Base-by-base conservation (phyloP, 2,329 filamentous ascomycete genomes). In the Phialophora chinensis region DNA sequence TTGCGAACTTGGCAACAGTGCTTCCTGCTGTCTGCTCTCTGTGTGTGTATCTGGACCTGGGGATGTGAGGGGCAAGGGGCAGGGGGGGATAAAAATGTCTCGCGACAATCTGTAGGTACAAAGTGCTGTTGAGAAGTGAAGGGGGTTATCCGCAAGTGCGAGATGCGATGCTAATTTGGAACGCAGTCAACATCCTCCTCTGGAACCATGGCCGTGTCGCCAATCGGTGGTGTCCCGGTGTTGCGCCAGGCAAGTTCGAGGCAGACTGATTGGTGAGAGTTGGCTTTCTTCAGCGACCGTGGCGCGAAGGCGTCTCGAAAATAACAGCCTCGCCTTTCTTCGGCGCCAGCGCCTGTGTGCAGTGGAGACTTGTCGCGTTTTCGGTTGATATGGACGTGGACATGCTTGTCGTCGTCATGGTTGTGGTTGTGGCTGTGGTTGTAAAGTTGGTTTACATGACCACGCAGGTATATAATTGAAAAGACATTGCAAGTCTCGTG, bases 221-320 rank as follows among this genome's bases (percentile, higher is more conserved):
- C 31, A 25, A 27, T 7, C 23, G 23, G n/a, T 14, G 8, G 35
- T 12, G 14, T 17, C 35, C 38, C 14, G 17, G 17, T 27, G 31
- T 35, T 47, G 47, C 25, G 42, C 25, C 42, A n/a, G 27, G 25
- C 29, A 31, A 35, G 29, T 29, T 2, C 20, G 20, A n/a, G 57
- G 14, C 5, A 25, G 38, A 44, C 38, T 44, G 38, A 1, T n/a
- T 44, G 14, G 38, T 44, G 17, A n/a, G 38, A 4, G 27, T 20
- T 49, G 25, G 42, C 7, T 23, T 20, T 12, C 23, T 56, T 62
- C 59, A 66, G 23, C 33, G 63, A 12, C 25, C 53, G 12, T 58
- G 29, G 14, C 59, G 59, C 27, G 64, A 66, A 33, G 64, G 64
- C 55, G 49, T 66, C 20, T 62, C 49, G 55, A 54, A 66, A 42